phyloP scores from a whole-genome alignment of 2,329 filamentous ascomycete genomes.

The Ophiostoma ips region DNA sequence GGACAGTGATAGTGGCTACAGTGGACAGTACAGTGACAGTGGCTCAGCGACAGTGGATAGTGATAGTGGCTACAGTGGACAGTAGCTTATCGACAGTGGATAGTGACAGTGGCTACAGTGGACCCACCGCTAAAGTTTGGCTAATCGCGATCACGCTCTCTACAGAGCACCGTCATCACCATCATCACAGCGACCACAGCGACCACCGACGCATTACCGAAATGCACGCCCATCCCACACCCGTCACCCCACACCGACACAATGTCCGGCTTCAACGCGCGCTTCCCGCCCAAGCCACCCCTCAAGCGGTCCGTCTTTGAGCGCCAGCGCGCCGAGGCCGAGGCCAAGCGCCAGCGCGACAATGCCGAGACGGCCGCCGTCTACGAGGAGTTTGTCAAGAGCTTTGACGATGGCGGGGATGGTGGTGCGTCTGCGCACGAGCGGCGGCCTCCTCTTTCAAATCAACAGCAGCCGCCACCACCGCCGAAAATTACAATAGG shows the following conservation, averaged over 20 bases:
- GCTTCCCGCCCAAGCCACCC: slow-evolving; percentile 21
- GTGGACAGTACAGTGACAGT: no score
- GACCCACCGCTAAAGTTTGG: no score
- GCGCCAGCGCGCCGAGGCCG: slow-evolving; percentile 74
- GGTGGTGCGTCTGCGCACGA: slow-evolving; percentile 22
- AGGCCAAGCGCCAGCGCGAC: slow-evolving; percentile 74
- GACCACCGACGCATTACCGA: no score
- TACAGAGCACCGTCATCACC: no score
- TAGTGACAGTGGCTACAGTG: no score
- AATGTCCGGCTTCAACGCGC: slow-evolving; percentile 32
- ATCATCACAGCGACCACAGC: no score
- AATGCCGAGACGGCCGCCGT: slow-evolving; percentile 78
- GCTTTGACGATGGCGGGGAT: slow-evolving; percentile 48
- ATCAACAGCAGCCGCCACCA: slow-evolving; percentile 6
- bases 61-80: no score
- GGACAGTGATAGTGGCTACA: no score
- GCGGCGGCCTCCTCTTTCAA: slow-evolving; percentile 16
- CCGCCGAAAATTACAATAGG: slow-evolving; percentile 14
- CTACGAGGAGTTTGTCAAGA: slow-evolving; percentile 78
- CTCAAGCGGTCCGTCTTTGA: slow-evolving; percentile 75
- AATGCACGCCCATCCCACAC: no score
- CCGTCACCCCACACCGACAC: slow-evolving; percentile 6
- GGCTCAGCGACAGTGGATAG: no score
- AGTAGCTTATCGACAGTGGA: no score
- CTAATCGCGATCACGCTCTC: no score